Percentiles rank a stretch among this genome's conserved stretches.
Evolutionary conservation across 2,329 filamentous ascomycete genomes (phyloP).

Genomic region (Aspergillus candidus): DNA sequence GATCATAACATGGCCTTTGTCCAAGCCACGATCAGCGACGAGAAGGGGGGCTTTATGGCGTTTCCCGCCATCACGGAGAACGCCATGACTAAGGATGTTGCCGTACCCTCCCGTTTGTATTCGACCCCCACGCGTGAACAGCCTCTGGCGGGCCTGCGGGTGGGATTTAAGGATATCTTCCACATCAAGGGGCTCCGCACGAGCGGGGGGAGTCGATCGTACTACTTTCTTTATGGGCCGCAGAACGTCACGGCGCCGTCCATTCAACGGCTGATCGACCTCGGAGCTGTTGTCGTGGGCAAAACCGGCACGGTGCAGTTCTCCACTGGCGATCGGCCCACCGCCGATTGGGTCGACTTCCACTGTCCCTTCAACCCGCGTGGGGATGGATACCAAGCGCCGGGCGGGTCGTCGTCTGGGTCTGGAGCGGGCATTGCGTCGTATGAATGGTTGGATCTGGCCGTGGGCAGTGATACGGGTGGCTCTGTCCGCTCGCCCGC

Average conservation of each 20-base stretch:
- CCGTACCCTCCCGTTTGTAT: slow-evolving; percentile 57
- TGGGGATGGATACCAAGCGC: slow-evolving; percentile 29
- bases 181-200: slow-evolving; percentile 54
- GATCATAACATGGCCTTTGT: slow-evolving; percentile 48
- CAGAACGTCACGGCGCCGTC: slow-evolving; percentile 44
- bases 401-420: slow-evolving; percentile 17
- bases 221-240: slow-evolving; percentile 48
- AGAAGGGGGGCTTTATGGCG: slow-evolving; percentile 11
- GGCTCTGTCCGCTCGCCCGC: slow-evolving; percentile 25
- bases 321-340: slow-evolving; percentile 25
- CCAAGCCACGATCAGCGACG: slow-evolving; percentile 37
- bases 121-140: slow-evolving; percentile 48
- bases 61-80: slow-evolving; percentile 11
- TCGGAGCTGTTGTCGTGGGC: slow-evolving; percentile 48
- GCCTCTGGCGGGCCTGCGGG: slow-evolving; percentile 52
- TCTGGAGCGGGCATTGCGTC: slow-evolving; percentile 21
- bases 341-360: slow-evolving; percentile 31
- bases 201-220: slow-evolving; percentile 54
- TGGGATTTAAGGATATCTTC: slow-evolving; percentile 60
- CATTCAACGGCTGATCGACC: slow-evolving; percentile 52
- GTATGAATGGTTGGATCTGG: slow-evolving; percentile 29
- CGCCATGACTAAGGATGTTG: slow-evolving; percentile 36
- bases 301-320: slow-evolving; percentile 33
- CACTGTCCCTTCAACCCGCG: slow-evolving; percentile 35
- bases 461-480: slow-evolving; percentile 21